Evolutionary conservation across 805 yeast species (phyloP).

Genomic region (Spathaspora arborariae): DNA sequence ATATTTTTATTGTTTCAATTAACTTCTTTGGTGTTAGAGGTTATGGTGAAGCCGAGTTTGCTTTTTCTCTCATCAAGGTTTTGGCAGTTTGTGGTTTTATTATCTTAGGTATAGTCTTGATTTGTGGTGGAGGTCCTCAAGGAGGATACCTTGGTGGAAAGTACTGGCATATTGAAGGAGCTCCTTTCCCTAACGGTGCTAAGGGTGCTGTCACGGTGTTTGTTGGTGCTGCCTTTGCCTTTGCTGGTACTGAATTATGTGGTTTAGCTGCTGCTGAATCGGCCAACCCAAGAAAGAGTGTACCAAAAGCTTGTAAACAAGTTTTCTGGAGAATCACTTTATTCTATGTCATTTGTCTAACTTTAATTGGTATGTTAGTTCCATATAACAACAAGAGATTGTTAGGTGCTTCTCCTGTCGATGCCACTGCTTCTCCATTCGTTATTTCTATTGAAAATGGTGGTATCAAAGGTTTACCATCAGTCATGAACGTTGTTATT

Average conservation of each 20-base stretch:
- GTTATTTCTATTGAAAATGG: conserved; percentile 66
- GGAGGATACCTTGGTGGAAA: conserved; percentile 44
- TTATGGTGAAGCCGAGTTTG: conserved; percentile 56
- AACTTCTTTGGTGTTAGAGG: conserved; percentile 53
- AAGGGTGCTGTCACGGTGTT: conserved; percentile 35
- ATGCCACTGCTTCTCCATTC: conserved; percentile 74
- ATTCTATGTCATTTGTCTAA: conserved; percentile 30
- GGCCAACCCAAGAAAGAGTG: conserved; percentile 26
- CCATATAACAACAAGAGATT: conserved; percentile 22
- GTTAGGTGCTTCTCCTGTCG: conserved; percentile 40
- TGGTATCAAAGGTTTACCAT: conserved; percentile 62
- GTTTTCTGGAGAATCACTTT: conserved; percentile 36
- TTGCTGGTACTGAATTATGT: conserved; percentile 34
- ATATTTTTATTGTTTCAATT: conserved; percentile 40
- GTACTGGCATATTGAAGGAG: conserved; percentile 52
- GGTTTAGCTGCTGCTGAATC: conserved; percentile 39
- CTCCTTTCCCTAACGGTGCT: conserved; percentile 42
- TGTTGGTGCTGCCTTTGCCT: conserved; percentile 37
- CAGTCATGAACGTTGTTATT: conserved; percentile 66
- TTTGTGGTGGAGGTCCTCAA: conserved; percentile 51
- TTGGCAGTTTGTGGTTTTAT: conserved; percentile 46
- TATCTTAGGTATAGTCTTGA: conserved; percentile 43
- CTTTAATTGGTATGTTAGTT: conserved; percentile 24
- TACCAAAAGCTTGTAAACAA: conserved; percentile 35
- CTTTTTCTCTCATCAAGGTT: conserved; percentile 45